phyloP scores from a whole-genome alignment of 129 eudicot species.

The Flaveria brownii region DNA sequence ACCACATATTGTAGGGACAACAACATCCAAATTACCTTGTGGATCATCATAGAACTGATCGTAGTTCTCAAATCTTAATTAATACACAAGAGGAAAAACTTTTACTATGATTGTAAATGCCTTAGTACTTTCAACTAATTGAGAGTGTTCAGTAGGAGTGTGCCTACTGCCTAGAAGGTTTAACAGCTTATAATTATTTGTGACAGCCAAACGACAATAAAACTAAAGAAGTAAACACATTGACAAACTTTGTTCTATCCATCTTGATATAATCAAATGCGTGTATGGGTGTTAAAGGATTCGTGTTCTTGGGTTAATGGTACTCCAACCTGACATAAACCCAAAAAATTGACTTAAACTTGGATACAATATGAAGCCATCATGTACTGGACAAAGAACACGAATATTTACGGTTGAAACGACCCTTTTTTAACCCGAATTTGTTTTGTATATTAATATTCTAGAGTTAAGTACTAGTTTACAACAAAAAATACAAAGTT shows the following conservation, averaged over 20 bases:
- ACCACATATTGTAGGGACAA: constrained; percentile 52
- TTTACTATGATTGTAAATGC: background rate
- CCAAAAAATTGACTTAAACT: background rate
- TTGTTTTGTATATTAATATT: too few relatives aligned
- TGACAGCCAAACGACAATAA: background rate
- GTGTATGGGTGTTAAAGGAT: background rate
- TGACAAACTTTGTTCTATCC: background rate
- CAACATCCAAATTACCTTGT: constrained; percentile 35
- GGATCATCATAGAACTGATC: constrained; percentile 19
- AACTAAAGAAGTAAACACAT: background rate
- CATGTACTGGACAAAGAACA: background rate
- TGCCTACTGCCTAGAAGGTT: background rate
- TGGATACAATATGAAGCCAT: background rate
- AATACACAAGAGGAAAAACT: background rate
- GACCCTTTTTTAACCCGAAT: background rate
- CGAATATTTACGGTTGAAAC: background rate
- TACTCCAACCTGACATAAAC: background rate
- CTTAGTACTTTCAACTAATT: background rate
- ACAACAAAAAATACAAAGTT: too few relatives aligned
- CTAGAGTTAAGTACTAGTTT: background rate
- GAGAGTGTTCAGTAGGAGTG: background rate
- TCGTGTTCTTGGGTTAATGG: background rate
- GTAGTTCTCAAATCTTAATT: constrained; percentile 59
- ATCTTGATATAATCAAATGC: too few relatives aligned
- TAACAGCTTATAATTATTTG: background rate